Base-by-base conservation (phyloP, 1,284 basidiomycete species). In the Leccinum fuscescens region DNA sequence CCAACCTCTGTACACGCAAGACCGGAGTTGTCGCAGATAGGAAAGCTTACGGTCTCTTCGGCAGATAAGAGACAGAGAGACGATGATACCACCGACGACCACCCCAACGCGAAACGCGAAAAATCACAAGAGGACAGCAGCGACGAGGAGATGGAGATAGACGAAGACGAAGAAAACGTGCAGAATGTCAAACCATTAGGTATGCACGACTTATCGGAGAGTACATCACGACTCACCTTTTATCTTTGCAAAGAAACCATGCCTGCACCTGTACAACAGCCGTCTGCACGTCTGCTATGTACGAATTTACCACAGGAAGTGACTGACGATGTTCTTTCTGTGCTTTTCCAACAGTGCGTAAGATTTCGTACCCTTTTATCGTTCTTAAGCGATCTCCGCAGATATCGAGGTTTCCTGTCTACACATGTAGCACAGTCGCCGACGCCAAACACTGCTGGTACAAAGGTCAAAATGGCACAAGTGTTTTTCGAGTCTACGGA, bases 291-390 rank as follows among this genome's bases (percentile, higher is more conserved):
- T 54, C 74, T 92, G 57, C 74, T 90, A 60, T 92, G 90, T 76
- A 86, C 87, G 62, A 92, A 92, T 73, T 77, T 93, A 35, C 91
- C 91, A 1, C 84, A 86, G 71, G 91, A 93, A 72, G 88, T 93
- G 31, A 90, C 89, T 22, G 86, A 91, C 66, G 87, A 89, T 62
- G 86, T 92, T 44, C 80, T 94, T 27, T 84, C 86, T 6, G 88
- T 92, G n/a, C 76, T 94, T 17, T 94, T 94, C 77, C 90, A 93
- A 76, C 91, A 93, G 92, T 93, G 69, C 59, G 92, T 83, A 2
- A 56, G 55, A 22, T 53, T 46, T 12, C 17, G 9, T 5, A 39
- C 54, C n/a, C 42, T 6, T 39, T 22, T 42, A 17, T 4, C 35
- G 37, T 37, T 53, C 50, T 33, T 54, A 42, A 60, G 62, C 61